phyloP scores from a whole-genome alignment of 2,329 filamentous ascomycete genomes.

The Cladophialophora immunda region DNA sequence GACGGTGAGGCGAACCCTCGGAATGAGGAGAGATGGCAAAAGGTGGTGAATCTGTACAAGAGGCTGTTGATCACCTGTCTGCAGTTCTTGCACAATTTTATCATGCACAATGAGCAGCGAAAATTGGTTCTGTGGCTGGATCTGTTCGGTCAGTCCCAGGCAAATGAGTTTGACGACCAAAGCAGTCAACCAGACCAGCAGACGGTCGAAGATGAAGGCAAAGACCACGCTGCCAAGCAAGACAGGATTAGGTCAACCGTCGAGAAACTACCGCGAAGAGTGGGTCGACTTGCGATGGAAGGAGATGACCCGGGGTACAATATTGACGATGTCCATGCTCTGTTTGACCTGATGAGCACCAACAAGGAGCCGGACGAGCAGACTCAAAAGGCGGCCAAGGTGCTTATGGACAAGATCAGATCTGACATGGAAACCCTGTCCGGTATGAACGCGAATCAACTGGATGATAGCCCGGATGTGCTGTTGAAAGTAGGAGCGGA shows the following conservation, averaged over 20 bases:
- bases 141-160: slow-evolving; percentile 63
- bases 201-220: slow-evolving; percentile 16
- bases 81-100: slow-evolving; percentile 73
- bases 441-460: slow-evolving; percentile 39
- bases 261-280: slow-evolving; percentile 30
- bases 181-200: slow-evolving; percentile 18
- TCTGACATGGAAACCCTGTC: slow-evolving; percentile 58
- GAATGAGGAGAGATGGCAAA: slow-evolving; percentile 72
- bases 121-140: slow-evolving; percentile 73
- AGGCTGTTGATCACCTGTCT: slow-evolving; percentile 70
- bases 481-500: slow-evolving; percentile 46
- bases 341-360: slow-evolving; percentile 43
- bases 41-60: slow-evolving; percentile 71
- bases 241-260: slow-evolving; percentile 36
- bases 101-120: slow-evolving; percentile 70
- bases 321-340: slow-evolving; percentile 42
- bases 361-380: slow-evolving; percentile 36
- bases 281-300: slow-evolving; percentile 4
- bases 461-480: slow-evolving; percentile 41
- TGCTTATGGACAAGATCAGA: slow-evolving; percentile 58
- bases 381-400: slow-evolving; percentile 54
- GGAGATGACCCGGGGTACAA: slow-evolving; percentile 39
- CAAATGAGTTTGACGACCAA: slow-evolving; percentile 22
- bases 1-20: slow-evolving; percentile 68
- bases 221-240: slow-evolving; percentile 22